These are phyloP conservation scores for Aleurites moluccanus DNA, from an alignment of 441 rosid genomes.

Conservation along the genomic window DNA sequence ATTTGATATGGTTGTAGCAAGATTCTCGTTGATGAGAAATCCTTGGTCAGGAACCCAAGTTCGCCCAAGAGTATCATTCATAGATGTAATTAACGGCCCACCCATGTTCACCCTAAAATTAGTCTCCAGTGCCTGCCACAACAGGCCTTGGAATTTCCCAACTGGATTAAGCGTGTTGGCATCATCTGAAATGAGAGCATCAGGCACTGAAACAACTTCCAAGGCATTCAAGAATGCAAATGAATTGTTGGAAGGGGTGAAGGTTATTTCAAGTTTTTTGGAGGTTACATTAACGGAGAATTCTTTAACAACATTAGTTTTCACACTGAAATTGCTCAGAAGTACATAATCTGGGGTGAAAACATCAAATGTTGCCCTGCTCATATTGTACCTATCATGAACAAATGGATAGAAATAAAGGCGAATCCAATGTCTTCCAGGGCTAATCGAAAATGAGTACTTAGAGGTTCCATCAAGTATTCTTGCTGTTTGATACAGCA, in stretches of 20 bases:
- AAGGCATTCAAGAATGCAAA: conserved; percentile 77
- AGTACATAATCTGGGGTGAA: conserved; percentile 51
- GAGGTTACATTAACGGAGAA: conserved; percentile 60
- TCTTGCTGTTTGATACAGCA: conserved; percentile 69
- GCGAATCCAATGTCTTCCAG: conserved; percentile 88
- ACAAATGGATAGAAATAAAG: conserved; percentile 75
- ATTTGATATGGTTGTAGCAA: conserved; percentile 41
- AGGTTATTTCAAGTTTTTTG: conserved; percentile 47
- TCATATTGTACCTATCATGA: conserved; percentile 49
- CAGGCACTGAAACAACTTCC: conserved; percentile 78
- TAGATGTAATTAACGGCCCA: conserved; percentile 47
- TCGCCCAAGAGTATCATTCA: conserved; percentile 70
- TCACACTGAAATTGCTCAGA: conserved; percentile 46
- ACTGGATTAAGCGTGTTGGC: conserved; percentile 33
- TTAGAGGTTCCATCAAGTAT: conserved; percentile 53
- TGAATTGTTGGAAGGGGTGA: conserved; percentile 53
- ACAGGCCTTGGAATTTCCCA: conserved; percentile 38
- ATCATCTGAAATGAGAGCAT: conserved; percentile 44
- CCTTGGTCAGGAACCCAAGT: conserved; percentile 68
- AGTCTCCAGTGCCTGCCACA: conserved; percentile 57
- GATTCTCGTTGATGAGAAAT: conserved; percentile 41
- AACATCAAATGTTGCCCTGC: conserved; percentile 58
- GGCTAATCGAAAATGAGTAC: conserved; percentile 59
- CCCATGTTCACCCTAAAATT: conserved; percentile 83
- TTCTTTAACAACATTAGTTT: conserved; percentile 51